Percentiles rank a stretch among this genome's conserved stretches.
phyloP scores from a whole-genome alignment of 2,329 filamentous ascomycete species.

The Fusarium illudens region DNA sequence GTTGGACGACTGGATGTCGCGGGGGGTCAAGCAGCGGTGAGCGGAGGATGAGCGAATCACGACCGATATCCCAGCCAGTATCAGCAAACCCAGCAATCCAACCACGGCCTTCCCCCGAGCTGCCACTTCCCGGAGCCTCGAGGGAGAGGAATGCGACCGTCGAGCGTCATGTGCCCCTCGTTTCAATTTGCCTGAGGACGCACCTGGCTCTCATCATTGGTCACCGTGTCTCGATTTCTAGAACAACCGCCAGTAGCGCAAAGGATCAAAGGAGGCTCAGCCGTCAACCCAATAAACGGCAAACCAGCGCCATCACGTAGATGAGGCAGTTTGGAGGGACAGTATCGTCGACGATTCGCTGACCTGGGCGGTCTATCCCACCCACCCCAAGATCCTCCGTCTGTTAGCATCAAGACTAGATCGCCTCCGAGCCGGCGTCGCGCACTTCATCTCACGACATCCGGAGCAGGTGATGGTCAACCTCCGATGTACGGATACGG shows the following conservation, averaged over 20 bases:
- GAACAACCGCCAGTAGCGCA: slow-evolving; percentile 49
- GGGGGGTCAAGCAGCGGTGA: slow-evolving; percentile 39
- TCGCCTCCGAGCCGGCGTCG: slow-evolving; percentile 23
- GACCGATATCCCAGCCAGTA: neutral
- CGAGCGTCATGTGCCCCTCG: slow-evolving; percentile 39
- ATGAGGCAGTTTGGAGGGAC: slow-evolving; percentile 28
- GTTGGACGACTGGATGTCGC: slow-evolving; percentile 20
- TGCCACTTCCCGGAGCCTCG: slow-evolving; percentile 27
- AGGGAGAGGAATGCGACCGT: slow-evolving; percentile 35
- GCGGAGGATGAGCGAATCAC: slow-evolving; percentile 28
- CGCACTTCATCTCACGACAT: slow-evolving; percentile 27
- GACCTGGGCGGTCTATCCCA: slow-evolving; percentile 29
- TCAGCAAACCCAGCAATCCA: slow-evolving; percentile 24
- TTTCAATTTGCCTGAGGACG: slow-evolving; percentile 27
- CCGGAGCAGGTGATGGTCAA: slow-evolving; percentile 24
- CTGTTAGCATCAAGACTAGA: slow-evolving; percentile 29
- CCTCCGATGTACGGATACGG: slow-evolving; percentile 10
- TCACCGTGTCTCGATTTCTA: slow-evolving; percentile 41
- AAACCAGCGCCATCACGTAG: slow-evolving; percentile 23
- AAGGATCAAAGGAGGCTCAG: slow-evolving; percentile 34
- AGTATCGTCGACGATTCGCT: slow-evolving; percentile 31
- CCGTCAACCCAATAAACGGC: slow-evolving; percentile 27
- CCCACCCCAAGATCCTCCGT: slow-evolving; percentile 31
- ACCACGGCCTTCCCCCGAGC: slow-evolving; percentile 32
- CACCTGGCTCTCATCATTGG: slow-evolving; percentile 38